These are phyloP conservation scores for Alternaria ventricosa DNA, from an alignment of 2,329 filamentous ascomycete genomes.

Conservation along the genomic window DNA sequence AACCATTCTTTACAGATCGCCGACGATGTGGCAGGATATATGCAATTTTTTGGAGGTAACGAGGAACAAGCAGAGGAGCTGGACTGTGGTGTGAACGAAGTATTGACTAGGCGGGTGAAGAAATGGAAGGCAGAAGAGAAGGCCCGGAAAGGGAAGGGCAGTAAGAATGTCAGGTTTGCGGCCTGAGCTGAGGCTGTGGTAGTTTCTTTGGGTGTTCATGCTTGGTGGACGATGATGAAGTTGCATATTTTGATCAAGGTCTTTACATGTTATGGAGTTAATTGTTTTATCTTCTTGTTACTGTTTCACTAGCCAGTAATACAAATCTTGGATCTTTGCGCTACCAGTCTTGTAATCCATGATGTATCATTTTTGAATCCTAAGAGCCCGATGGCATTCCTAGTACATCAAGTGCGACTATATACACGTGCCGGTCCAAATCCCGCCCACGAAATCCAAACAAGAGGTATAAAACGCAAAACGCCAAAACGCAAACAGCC, in stretches of 20 bases:
- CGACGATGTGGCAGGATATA: background rate
- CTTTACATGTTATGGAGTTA: background rate
- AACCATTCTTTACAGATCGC: background rate
- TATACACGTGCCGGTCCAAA: background rate
- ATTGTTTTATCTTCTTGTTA: background rate
- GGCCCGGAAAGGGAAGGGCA: background rate
- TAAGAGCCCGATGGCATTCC: background rate
- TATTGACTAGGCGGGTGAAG: background rate
- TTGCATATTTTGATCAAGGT: background rate
- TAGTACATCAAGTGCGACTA: background rate
- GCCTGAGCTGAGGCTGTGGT: background rate
- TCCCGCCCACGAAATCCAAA: background rate
- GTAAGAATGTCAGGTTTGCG: background rate
- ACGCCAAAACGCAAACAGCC: background rate
- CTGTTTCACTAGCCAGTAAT: background rate
- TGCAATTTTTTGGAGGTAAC: background rate
- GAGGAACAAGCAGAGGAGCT: background rate
- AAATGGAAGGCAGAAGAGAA: background rate
- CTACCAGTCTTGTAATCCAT: background rate
- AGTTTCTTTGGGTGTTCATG: fast-evolving
- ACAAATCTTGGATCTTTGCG: background rate
- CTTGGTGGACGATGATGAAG: background rate
- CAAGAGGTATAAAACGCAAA: background rate
- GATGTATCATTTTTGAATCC: background rate
- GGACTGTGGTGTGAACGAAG: background rate